Evolutionary conservation across 768 basidiomycete genomes (phyloP).

Genomic region (Hygrophoropsis aurantiaca): DNA sequence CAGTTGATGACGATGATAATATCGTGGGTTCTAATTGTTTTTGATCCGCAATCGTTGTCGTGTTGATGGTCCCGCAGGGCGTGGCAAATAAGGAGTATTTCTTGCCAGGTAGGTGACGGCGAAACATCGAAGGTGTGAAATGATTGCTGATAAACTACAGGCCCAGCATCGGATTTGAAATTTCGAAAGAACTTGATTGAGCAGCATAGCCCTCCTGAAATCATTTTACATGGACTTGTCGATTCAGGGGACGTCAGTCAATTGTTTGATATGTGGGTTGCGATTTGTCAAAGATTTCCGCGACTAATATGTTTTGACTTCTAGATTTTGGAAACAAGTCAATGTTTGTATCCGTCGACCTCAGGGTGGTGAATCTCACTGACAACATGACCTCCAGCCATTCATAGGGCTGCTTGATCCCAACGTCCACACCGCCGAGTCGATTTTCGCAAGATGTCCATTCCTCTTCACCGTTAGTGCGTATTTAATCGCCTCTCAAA

Average conservation of each 20-base stretch:
- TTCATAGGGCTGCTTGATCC: constrained; percentile 80
- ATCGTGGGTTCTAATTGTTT: constrained; percentile 41
- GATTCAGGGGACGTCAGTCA: constrained; percentile 77
- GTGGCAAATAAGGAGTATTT: constrained; percentile 82
- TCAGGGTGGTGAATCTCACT: not conserved
- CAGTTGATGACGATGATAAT: constrained; percentile 58
- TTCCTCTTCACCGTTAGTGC: constrained; percentile 87
- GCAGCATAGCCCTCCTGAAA: constrained; percentile 78
- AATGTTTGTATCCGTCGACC: constrained; percentile 48
- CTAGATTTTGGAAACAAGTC: constrained; percentile 67
- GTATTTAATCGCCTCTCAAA: constrained; percentile 23
- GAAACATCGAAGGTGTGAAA: not conserved
- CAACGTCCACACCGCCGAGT: constrained; percentile 74
- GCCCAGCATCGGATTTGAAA: constrained; percentile 69
- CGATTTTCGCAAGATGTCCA: constrained; percentile 80
- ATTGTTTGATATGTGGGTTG: constrained; percentile 77
- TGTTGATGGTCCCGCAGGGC: constrained; percentile 45
- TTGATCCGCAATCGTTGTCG: not conserved
- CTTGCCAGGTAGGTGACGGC: constrained; percentile 57
- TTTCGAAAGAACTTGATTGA: constrained; percentile 74
- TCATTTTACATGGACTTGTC: constrained; percentile 77
- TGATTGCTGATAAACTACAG: constrained; percentile 26
- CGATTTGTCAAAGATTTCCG: not conserved
- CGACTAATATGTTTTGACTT: constrained; percentile 5
- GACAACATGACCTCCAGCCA: constrained; percentile 33